Conservation (phyloP, 495 filamentous ascomycete species). For the Diplogelasinospora grovesii region DNA sequence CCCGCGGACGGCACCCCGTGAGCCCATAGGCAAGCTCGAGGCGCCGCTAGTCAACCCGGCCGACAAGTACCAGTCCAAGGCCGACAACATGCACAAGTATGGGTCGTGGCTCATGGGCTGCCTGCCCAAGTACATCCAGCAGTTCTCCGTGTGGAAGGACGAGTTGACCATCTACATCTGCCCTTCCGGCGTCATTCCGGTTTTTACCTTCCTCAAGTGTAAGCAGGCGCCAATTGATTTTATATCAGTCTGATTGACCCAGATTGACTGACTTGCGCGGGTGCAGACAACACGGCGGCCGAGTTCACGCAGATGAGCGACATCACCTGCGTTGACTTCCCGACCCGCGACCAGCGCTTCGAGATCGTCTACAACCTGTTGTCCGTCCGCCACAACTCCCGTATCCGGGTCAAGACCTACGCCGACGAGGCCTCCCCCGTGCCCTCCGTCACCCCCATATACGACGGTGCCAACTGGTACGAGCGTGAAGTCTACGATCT, state of each 20-base stretch:
- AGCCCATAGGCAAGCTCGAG: slow-evolving; percentile 50
- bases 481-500: slow-evolving; percentile 97
- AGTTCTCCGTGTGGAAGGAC: slow-evolving; percentile 99
- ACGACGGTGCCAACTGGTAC: slow-evolving; percentile 97
- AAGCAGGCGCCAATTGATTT: slow-evolving; percentile 10
- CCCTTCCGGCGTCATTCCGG: slow-evolving; percentile 78
- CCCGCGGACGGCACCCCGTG: slow-evolving; percentile 57
- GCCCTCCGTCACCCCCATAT: slow-evolving; percentile 76
- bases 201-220: slow-evolving; percentile 91
- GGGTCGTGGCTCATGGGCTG: slow-evolving; percentile 95
- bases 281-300: slow-evolving; percentile 82
- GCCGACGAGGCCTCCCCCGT: slow-evolving; percentile 95
- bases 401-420: slow-evolving; percentile 98
- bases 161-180: slow-evolving; percentile 91
- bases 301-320: slow-evolving; percentile 91
- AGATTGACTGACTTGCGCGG: too few relatives aligned
- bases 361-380: slow-evolving; percentile 98
- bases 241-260: too few relatives aligned
- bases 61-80: slow-evolving; percentile 83
- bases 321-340: slow-evolving; percentile 93
- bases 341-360: slow-evolving; percentile 87
- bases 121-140: slow-evolving; percentile 95
- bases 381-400: slow-evolving; percentile 89
- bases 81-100: slow-evolving; percentile 81
- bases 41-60: slow-evolving; percentile 82